Conservation (phyloP, 768 basidiomycete genomes). For the Scleroderma bovista region DNA sequence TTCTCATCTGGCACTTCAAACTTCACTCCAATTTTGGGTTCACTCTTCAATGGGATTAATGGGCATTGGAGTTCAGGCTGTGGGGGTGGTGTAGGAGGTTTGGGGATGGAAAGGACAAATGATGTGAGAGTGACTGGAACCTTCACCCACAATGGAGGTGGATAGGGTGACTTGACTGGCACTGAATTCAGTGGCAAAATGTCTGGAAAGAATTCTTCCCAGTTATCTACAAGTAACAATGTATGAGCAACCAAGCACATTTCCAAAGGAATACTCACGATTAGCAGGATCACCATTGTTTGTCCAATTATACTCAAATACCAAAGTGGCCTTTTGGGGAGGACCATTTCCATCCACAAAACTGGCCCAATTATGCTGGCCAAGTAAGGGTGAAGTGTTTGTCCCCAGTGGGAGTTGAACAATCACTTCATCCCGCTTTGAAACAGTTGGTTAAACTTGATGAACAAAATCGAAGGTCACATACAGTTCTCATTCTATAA, state of each 20-base stretch:
- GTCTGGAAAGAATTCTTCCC: slow-evolving; percentile 19
- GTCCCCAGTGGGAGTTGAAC: slow-evolving; percentile 22
- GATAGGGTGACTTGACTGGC: slow-evolving; percentile 24
- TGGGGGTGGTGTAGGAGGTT: neutral
- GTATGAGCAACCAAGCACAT: neutral
- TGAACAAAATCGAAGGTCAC: slow-evolving; percentile 8
- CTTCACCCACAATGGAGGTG: slow-evolving; percentile 17
- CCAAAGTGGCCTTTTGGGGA: slow-evolving; percentile 12
- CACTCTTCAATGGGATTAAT: neutral
- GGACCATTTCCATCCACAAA: slow-evolving; percentile 12
- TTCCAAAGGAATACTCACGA: slow-evolving; percentile 15
- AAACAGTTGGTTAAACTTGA: neutral
- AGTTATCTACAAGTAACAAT: slow-evolving; percentile 17
- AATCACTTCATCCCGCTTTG: slow-evolving; percentile 26
- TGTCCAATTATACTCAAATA: slow-evolving; percentile 28
- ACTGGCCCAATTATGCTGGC: slow-evolving; percentile 19
- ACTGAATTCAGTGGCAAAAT: slow-evolving; percentile 1
- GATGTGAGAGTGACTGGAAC: slow-evolving; percentile 14
- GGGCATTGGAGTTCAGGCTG: no score
- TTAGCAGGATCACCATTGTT: slow-evolving; percentile 26
- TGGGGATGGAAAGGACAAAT: slow-evolving; percentile 16
- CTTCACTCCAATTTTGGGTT: neutral
- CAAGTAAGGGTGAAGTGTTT: slow-evolving; percentile 22
- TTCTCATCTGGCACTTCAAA: no score
- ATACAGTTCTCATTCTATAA: slow-evolving; percentile 26